Percentiles rank a stretch among this genome's conserved stretches.
phyloP scores from a whole-genome alignment of 2,329 filamentous ascomycete genomes.

The Pseudogymnoascus sp. region DNA sequence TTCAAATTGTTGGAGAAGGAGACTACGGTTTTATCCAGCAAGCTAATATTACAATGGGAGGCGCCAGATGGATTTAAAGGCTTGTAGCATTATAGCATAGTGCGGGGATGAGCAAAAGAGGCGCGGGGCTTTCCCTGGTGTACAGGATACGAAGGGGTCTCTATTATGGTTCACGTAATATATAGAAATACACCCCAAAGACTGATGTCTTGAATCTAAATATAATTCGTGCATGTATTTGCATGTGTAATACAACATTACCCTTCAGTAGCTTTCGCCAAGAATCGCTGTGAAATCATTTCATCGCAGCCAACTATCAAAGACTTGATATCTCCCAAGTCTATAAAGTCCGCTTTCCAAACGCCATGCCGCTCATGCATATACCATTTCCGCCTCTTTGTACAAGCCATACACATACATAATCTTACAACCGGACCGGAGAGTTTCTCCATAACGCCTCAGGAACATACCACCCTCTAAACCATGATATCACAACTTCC shows the following conservation, averaged over 20 bases:
- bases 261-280: background rate
- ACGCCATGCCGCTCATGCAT: constrained; percentile 8
- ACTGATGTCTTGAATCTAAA: background rate
- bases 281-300: constrained; percentile 6
- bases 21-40: background rate
- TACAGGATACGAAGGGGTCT: background rate
- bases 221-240: constrained; percentile 5
- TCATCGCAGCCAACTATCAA: constrained; percentile 1
- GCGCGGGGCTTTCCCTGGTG: background rate
- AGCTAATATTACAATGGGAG: constrained; percentile 1
- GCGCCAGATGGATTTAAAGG: background rate
- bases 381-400: constrained; percentile 6
- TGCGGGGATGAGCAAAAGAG: background rate
- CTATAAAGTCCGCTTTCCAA: constrained; percentile 4
- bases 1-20: background rate
- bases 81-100: constrained; percentile 5
- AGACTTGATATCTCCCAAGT: background rate
- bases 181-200: background rate
- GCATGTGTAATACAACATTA: background rate
- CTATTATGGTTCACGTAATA: background rate
- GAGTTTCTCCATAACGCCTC: background rate
- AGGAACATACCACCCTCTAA: background rate
- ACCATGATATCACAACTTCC: background rate
- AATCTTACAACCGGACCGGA: constrained; percentile 2
- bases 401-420: constrained; percentile 8